Evolutionary conservation across 2,329 filamentous ascomycete genomes (phyloP).

Genomic region (Zasmidium cellare): DNA sequence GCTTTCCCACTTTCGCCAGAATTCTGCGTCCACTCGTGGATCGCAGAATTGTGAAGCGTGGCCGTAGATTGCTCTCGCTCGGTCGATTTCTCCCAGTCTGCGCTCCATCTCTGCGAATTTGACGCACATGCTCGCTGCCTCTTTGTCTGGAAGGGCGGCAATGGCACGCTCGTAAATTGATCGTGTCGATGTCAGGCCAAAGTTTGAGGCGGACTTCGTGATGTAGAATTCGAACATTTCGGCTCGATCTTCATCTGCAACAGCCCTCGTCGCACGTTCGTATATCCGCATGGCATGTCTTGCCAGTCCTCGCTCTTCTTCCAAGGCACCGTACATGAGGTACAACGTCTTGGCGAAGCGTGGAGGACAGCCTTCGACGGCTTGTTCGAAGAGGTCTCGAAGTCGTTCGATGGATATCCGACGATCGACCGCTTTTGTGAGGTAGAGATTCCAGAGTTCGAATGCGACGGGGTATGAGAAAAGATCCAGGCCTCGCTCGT

Average conservation of each 20-base stretch:
- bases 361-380: slow-evolving; percentile 88
- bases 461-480: slow-evolving; percentile 98
- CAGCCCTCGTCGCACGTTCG: slow-evolving; percentile 90
- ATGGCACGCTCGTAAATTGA: slow-evolving; percentile 97
- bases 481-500: slow-evolving; percentile 93
- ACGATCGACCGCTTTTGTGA: slow-evolving; percentile 94
- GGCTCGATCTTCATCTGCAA: slow-evolving; percentile 88
- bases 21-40: slow-evolving; percentile 81
- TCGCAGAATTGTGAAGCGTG: slow-evolving; percentile 98
- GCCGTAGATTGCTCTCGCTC: slow-evolving; percentile 91
- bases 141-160: slow-evolving; percentile 84
- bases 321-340: slow-evolving; percentile 96
- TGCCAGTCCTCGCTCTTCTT: slow-evolving; percentile 91
- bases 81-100: slow-evolving; percentile 86
- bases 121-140: slow-evolving; percentile 96
- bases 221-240: slow-evolving; percentile 99
- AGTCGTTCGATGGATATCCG: slow-evolving; percentile 94
- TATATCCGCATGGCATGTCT: slow-evolving; percentile 99
- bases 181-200: slow-evolving; percentile 89
- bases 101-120: slow-evolving; percentile 98
- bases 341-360: slow-evolving; percentile 96
- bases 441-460: slow-evolving; percentile 96
- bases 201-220: slow-evolving; percentile 97
- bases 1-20: slow-evolving; percentile 95
- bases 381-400: slow-evolving; percentile 94